Percentiles rank a stretch among this genome's conserved stretches.
Conservation (phyloP, 345 rosid species). For the Sonneratia caseolaris region DNA sequence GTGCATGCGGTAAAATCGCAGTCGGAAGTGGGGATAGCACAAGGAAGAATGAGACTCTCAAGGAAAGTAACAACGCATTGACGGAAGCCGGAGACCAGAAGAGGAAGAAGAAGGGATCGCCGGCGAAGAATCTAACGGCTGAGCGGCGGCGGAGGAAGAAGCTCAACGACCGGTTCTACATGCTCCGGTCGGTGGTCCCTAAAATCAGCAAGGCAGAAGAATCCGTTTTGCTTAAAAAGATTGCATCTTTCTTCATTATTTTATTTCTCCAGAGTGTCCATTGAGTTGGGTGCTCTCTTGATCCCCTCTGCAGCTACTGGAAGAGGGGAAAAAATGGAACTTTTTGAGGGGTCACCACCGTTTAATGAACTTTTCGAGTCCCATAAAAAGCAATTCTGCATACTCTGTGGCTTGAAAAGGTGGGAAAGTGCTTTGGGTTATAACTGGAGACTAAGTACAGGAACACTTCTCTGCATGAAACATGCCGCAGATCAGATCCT, state of each 20-base stretch:
- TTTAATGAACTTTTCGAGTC: neutral
- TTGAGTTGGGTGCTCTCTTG: neutral
- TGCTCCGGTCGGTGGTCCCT: constrained; percentile 98
- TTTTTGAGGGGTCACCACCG: neutral
- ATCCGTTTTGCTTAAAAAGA: neutral
- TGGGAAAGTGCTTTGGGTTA: neutral
- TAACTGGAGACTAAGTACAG: no score
- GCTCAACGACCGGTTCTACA: constrained; percentile 91
- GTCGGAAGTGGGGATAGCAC: constrained; percentile 27
- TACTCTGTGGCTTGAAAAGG: neutral
- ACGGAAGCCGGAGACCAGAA: constrained; percentile 28
- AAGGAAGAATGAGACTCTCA: constrained; percentile 39
- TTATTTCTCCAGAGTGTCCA: neutral
- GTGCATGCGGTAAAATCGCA: neutral
- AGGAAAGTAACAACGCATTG: constrained; percentile 35
- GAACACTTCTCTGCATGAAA: no score
- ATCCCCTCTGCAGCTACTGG: neutral
- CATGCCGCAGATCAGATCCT: no score
- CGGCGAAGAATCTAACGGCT: constrained; percentile 95
- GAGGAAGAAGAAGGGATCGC: constrained; percentile 84
- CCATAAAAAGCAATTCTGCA: neutral
- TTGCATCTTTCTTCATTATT: neutral
- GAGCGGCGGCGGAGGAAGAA: constrained; percentile 94
- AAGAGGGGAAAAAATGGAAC: neutral
- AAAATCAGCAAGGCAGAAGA: constrained; percentile 85